Conservation (phyloP, 2,329 filamentous ascomycete species). For the Drechslerella dactyloides region DNA sequence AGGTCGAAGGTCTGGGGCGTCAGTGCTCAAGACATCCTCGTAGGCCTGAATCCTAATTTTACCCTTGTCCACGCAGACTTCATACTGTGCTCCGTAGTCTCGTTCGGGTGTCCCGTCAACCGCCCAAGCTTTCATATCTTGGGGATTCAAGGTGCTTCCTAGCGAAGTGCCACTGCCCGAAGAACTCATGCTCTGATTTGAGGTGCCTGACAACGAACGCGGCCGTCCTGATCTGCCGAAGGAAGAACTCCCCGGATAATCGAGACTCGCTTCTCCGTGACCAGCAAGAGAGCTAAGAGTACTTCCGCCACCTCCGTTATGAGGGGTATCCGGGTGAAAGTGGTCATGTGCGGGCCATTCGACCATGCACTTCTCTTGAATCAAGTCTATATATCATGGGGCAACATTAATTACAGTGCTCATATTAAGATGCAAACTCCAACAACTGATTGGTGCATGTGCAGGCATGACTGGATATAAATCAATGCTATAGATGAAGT, state of each 20-base stretch:
- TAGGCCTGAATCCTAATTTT: conserved; percentile 6
- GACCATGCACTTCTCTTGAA: conserved; percentile 19
- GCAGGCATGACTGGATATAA: not conserved
- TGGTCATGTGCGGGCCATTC: conserved; percentile 23
- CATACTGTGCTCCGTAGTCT: conserved; percentile 23
- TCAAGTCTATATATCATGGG: conserved; percentile 23
- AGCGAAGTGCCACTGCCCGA: conserved; percentile 27
- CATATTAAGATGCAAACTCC: not conserved
- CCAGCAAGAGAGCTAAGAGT: not conserved
- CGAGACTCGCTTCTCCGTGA: not conserved
- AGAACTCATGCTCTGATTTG: conserved; percentile 21
- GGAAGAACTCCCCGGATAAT: not conserved
- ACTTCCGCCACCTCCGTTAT: conserved; percentile 2
- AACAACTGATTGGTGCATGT: not conserved
- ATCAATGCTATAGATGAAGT: not conserved
- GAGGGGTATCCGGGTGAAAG: conserved; percentile 4
- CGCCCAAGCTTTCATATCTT: conserved; percentile 15
- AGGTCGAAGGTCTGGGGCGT: conserved; percentile 13
- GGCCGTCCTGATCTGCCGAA: conserved; percentile 9
- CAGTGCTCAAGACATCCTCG: conserved; percentile 4
- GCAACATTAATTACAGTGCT: conserved; percentile 19
- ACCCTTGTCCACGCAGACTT: conserved; percentile 11
- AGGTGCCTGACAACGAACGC: conserved; percentile 12
- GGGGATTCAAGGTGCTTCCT: conserved; percentile 19
- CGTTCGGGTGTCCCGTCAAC: conserved; percentile 20